Conservation (phyloP, 108 stramenopile species). For the Parmales sp. region DNA sequence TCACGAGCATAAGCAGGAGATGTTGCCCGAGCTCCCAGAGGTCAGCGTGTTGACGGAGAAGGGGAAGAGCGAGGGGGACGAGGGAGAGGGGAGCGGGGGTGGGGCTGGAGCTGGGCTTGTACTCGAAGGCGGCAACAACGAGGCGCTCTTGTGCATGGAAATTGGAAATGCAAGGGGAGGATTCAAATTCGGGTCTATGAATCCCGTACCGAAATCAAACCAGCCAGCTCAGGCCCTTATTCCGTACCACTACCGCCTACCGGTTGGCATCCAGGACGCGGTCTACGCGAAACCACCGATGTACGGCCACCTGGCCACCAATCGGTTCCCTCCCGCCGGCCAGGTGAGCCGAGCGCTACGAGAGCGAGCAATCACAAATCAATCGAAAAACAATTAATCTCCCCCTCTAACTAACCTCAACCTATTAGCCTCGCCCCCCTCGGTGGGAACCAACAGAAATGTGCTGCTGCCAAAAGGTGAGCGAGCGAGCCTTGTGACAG, state of each 20-base stretch:
- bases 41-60: background rate
- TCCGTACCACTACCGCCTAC: conserved; percentile 43
- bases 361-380: too few relatives aligned
- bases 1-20: conserved; percentile 61
- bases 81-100: conserved; percentile 16
- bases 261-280: conserved; percentile 49
- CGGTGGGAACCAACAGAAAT: conserved; percentile 18
- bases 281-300: conserved; percentile 57
- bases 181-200: too few relatives aligned
- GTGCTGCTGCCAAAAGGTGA: conserved; percentile 65
- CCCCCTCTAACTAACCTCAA: too few relatives aligned
- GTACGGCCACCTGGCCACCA: conserved; percentile 56
- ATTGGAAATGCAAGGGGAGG: too few relatives aligned
- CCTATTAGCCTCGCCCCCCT: too few relatives aligned
- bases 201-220: too few relatives aligned
- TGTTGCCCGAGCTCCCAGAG: conserved; percentile 50
- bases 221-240: too few relatives aligned
- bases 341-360: too few relatives aligned
- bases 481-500: too few relatives aligned
- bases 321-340: conserved; percentile 40
- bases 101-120: background rate
- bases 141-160: too few relatives aligned
- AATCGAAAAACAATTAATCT: too few relatives aligned
- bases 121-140: too few relatives aligned
- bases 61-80: conserved; percentile 28